Conservation (phyloP, 2,329 filamentous ascomycete species). For the Scytalidium lignicola region DNA sequence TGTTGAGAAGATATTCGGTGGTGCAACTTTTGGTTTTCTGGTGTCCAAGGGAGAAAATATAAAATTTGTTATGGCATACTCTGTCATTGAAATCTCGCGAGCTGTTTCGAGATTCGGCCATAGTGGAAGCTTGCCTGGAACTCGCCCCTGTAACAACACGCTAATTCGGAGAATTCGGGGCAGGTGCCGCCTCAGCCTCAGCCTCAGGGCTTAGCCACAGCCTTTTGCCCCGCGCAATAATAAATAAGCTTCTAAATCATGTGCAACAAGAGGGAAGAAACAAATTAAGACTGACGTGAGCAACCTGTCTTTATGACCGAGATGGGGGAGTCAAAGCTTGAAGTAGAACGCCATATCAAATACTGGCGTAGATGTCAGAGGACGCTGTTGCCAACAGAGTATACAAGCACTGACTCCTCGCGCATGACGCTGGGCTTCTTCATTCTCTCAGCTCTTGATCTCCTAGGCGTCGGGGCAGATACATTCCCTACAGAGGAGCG, state of each 20-base stretch:
- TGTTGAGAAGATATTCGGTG: background rate
- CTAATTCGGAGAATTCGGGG: background rate
- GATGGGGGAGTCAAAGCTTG: conserved; percentile 35
- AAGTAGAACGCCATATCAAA: conserved; percentile 68
- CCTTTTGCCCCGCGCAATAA: background rate
- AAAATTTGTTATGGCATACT: background rate
- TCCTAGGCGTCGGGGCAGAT: conserved; percentile 62
- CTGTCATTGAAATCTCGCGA: background rate
- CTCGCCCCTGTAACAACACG: background rate
- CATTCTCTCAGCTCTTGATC: conserved; percentile 76
- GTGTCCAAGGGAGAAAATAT: too few relatives aligned
- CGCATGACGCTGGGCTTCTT: conserved; percentile 89
- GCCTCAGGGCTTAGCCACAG: background rate
- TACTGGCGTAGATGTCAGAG: conserved; percentile 92
- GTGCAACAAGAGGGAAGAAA: background rate
- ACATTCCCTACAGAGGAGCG: conserved; percentile 43
- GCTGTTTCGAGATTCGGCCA: background rate
- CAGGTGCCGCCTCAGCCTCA: background rate
- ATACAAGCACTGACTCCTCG: conserved; percentile 84
- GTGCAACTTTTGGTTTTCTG: too few relatives aligned
- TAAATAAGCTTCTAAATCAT: background rate
- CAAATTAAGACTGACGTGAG: background rate
- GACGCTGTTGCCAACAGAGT: conserved; percentile 72
- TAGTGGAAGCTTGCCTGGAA: background rate
- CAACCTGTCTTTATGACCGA: background rate